Conservation (phyloP, 495 filamentous ascomycete genomes). For the Penicillium taxi region DNA sequence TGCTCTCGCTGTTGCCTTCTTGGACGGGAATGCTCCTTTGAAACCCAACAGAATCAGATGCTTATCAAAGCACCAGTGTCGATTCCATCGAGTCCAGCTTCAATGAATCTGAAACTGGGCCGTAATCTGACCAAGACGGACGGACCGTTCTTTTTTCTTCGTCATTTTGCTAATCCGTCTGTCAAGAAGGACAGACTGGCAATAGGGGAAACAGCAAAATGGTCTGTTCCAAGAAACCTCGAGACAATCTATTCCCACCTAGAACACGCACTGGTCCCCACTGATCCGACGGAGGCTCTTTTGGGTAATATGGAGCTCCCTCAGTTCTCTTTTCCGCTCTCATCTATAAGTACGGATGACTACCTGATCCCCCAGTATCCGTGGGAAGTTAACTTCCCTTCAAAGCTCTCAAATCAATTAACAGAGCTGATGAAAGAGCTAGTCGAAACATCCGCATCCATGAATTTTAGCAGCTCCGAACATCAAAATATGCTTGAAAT, state of each 20-base stretch:
- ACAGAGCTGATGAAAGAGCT: slow-evolving; percentile 23
- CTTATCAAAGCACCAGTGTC: too few species aligned
- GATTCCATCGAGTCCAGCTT: slow-evolving; percentile 36
- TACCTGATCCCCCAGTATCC: slow-evolving; percentile 14
- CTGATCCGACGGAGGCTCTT: slow-evolving; percentile 11
- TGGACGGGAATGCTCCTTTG: slow-evolving; percentile 21
- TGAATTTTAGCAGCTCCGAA: slow-evolving; percentile 8
- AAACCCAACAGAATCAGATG: neutral
- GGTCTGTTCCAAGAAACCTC: slow-evolving; percentile 26
- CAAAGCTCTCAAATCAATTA: slow-evolving; percentile 25
- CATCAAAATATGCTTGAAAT: slow-evolving; percentile 13
- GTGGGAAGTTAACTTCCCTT: slow-evolving; percentile 16
- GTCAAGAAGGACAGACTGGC: slow-evolving; percentile 27
- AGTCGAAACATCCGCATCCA: slow-evolving; percentile 29
- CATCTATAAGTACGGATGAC: slow-evolving; percentile 11
- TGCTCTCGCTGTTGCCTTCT: slow-evolving; percentile 25
- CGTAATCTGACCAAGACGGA: slow-evolving; percentile 27
- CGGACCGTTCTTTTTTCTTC: slow-evolving; percentile 26
- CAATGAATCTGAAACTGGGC: slow-evolving; percentile 48
- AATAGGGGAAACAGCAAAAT: slow-evolving; percentile 30
- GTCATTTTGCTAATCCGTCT: slow-evolving; percentile 28
- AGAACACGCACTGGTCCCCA: slow-evolving; percentile 24
- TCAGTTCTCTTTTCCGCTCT: slow-evolving; percentile 12
- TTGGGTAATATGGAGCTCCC: slow-evolving; percentile 8
- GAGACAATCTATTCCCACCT: slow-evolving; percentile 26